Evolutionary conservation across 148 eudicot species (phyloP).

Genomic region (Rheum nobile): DNA sequence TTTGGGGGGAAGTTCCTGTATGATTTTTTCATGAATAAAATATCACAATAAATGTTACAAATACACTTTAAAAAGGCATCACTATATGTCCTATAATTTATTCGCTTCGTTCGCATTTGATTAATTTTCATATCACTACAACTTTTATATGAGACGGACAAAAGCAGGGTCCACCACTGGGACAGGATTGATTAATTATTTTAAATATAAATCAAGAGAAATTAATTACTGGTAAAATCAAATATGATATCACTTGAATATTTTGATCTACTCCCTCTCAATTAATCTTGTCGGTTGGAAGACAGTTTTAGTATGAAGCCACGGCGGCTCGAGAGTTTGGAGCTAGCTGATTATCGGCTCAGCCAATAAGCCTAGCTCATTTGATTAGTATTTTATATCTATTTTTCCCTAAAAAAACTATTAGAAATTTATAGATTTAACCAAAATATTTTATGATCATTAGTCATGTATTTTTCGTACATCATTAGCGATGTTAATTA

Average conservation of each 20-base stretch:
- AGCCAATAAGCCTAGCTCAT: not conserved
- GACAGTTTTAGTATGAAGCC: not conserved
- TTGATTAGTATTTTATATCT: not conserved
- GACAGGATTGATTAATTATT: not conserved
- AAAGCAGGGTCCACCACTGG: not conserved
- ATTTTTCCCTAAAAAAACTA: not conserved
- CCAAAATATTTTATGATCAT: not conserved
- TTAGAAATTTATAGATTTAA: not conserved
- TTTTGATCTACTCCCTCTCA: not conserved
- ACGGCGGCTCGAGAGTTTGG: not conserved
- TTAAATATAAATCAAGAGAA: not conserved
- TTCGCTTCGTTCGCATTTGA: too few species aligned
- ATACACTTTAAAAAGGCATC: too few species aligned
- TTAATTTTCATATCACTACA: too few species aligned
- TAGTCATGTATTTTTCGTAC: not conserved
- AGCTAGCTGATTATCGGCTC: not conserved
- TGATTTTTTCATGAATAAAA: too few species aligned
- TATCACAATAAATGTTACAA: too few species aligned
- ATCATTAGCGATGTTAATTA: not conserved
- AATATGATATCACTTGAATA: not conserved
- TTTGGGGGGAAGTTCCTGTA: too few species aligned
- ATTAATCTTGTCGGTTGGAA: conserved; percentile 4
- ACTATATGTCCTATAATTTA: too few species aligned
- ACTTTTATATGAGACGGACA: not conserved
- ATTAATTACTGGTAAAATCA: not conserved